phyloP scores from a whole-genome alignment of 2,329 filamentous ascomycete species.

The Diaporthe caulivora region DNA sequence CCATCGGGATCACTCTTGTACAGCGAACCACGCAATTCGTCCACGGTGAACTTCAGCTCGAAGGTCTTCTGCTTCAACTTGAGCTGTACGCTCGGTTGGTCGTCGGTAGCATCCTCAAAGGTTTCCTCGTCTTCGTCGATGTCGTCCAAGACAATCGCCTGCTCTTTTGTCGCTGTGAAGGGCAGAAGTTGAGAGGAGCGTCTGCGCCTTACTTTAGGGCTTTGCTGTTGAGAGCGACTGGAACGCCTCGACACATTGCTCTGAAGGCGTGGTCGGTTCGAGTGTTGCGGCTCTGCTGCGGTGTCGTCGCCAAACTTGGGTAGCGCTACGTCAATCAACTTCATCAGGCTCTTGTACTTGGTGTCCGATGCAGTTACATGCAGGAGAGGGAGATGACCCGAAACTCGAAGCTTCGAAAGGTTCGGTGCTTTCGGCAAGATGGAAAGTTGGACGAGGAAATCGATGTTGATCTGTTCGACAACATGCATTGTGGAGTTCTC shows the following conservation, averaged over 20 bases:
- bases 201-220: slow-evolving; percentile 44
- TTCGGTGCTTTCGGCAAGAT: slow-evolving; percentile 97
- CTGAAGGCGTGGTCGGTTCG: slow-evolving; percentile 58
- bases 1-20: slow-evolving; percentile 87
- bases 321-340: slow-evolving; percentile 92
- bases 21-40: slow-evolving; percentile 91
- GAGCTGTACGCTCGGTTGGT: slow-evolving; percentile 66
- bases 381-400: slow-evolving; percentile 90
- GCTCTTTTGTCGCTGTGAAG: slow-evolving; percentile 69
- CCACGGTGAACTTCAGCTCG: slow-evolving; percentile 96
- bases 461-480: slow-evolving; percentile 96
- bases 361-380: slow-evolving; percentile 93
- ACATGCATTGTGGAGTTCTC: slow-evolving; percentile 83
- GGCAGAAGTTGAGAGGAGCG: slow-evolving; percentile 78
- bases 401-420: slow-evolving; percentile 90
- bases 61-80: slow-evolving; percentile 91
- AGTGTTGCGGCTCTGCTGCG: slow-evolving; percentile 54
- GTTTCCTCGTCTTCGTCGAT: slow-evolving; percentile 76
- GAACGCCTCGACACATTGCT: slow-evolving; percentile 58
- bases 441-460: slow-evolving; percentile 95
- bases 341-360: slow-evolving; percentile 98
- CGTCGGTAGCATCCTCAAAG: slow-evolving; percentile 76
- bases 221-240: slow-evolving; percentile 44
- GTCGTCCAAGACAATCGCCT: slow-evolving; percentile 84
- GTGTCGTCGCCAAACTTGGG: slow-evolving; percentile 76